Base-by-base conservation (phyloP, 2,329 filamentous ascomycete species). In the Cyanodermella asteris region DNA sequence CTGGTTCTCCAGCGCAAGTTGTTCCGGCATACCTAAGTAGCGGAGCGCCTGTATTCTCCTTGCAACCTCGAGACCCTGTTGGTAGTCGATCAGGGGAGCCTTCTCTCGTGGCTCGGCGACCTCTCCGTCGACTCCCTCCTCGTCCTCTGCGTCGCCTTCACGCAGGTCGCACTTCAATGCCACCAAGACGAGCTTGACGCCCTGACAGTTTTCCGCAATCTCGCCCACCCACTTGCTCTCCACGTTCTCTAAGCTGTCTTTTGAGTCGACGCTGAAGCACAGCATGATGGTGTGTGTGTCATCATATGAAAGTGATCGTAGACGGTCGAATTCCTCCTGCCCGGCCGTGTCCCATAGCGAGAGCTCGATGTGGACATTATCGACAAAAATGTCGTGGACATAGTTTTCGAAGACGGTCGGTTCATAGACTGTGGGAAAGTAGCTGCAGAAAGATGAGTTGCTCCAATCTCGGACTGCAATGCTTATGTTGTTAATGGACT, bases 381-480 rank as follows among this genome's bases (percentile, higher is more conserved):
- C 87, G 47, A 97, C 87, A 50, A 91, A 97, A 49, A 97, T 93
- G 49, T 97, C 84, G 49, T 97, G 84, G 34, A 97, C 84, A 51
- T 94, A 97, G 54, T 97, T 97, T 50, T 97, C 84, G 52, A 93
- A 93, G 36, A 93, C 84, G 18, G 84, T 97, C 27, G 87, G 87
- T 53, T 94, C 82, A 56, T 94, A 94, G 43, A 94, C 84, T 29
- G 84, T 93, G 25, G 84, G 84, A 50, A 97, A 97, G 52, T 93
- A 91, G 35, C 78, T 84, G 40, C 20, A 33, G 24, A 32, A 40
- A 9, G 18, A 8, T n/a, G 10, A 27, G 8, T 19, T 14, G 4
- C 12, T 16, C 18, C 6, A 26, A 16, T n/a, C 23, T 25, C 5
- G 23, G 11, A n/a, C 9, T 9, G 13, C 22, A 4, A 5, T 5